Conservation (phyloP, 2,329 filamentous ascomycete genomes). For the Atkinsonella hypoxylon region DNA sequence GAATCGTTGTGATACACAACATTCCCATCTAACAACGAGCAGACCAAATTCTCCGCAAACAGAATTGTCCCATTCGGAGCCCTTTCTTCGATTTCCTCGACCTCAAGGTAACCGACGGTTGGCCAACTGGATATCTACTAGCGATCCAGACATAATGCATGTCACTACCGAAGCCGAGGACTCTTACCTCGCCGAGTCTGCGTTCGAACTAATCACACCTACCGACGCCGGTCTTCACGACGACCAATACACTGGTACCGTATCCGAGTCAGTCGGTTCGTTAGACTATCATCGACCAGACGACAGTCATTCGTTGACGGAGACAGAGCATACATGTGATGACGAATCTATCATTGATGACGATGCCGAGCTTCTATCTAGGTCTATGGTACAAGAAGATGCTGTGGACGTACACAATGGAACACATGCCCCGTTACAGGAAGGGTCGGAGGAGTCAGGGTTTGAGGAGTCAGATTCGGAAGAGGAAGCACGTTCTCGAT, state of each 20-base stretch:
- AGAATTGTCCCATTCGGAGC: slow-evolving; percentile 30
- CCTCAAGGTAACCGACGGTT: slow-evolving; percentile 43
- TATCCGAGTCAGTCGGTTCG: slow-evolving; percentile 37
- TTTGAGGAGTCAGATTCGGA: slow-evolving; percentile 19
- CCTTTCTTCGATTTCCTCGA: slow-evolving; percentile 42
- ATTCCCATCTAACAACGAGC: slow-evolving; percentile 13
- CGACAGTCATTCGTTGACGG: slow-evolving; percentile 39
- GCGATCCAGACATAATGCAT: slow-evolving; percentile 45
- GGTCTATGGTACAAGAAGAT: slow-evolving; percentile 8
- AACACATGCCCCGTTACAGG: not conserved
- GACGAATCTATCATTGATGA: slow-evolving; percentile 28
- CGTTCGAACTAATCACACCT: slow-evolving; percentile 43
- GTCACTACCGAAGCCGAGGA: slow-evolving; percentile 31
- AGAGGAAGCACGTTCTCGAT: slow-evolving; percentile 25
- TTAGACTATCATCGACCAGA: slow-evolving; percentile 36
- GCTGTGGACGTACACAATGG: slow-evolving; percentile 5
- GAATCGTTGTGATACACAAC: slow-evolving; percentile 18
- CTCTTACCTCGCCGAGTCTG: slow-evolving; percentile 41
- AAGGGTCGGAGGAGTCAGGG: slow-evolving; percentile 6
- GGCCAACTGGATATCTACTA: slow-evolving; percentile 47
- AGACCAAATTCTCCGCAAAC: slow-evolving; percentile 9
- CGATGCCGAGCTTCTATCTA: slow-evolving; percentile 10
- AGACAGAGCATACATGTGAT: slow-evolving; percentile 35
- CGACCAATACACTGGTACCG: slow-evolving; percentile 33
- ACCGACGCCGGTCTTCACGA: slow-evolving; percentile 43